These are phyloP conservation scores for Cucumis hystrix DNA, from an alignment of 306 rosid genomes.

Conservation along the genomic window DNA sequence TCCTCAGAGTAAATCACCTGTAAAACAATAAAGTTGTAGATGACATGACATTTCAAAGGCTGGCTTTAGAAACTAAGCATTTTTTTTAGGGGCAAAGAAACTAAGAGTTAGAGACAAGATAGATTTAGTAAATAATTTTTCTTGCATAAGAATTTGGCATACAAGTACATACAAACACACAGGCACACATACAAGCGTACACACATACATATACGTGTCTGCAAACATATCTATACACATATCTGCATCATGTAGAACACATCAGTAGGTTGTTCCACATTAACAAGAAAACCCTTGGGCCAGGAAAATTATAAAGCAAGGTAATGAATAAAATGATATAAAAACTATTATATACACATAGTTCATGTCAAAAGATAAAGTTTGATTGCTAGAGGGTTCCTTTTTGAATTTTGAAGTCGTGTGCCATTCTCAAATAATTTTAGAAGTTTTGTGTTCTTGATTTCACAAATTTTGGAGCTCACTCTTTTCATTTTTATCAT, in stretches of 20 bases:
- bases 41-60: neutral
- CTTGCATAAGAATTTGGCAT: neutral
- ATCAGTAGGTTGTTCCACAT: neutral
- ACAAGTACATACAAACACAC: too few species aligned
- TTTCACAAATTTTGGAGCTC: too few species aligned
- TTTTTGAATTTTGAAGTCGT: too few species aligned
- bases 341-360: neutral
- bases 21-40: neutral
- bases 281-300: neutral
- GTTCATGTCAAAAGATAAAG: neutral
- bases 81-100: neutral
- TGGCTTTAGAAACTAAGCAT: neutral
- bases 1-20: slow-evolving; percentile 97
- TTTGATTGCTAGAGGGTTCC: too few species aligned
- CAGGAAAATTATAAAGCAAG: too few species aligned
- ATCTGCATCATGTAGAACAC: neutral
- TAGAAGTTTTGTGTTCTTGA: too few species aligned
- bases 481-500: too few species aligned
- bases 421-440: too few species aligned
- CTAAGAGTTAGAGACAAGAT: neutral
- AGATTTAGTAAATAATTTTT: neutral
- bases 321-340: too few species aligned
- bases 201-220: too few species aligned
- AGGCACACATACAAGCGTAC: too few species aligned
- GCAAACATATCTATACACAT: neutral